Base-by-base conservation (phyloP, 2,329 filamentous ascomycete genomes). In the Scedosporium minutisporum region DNA sequence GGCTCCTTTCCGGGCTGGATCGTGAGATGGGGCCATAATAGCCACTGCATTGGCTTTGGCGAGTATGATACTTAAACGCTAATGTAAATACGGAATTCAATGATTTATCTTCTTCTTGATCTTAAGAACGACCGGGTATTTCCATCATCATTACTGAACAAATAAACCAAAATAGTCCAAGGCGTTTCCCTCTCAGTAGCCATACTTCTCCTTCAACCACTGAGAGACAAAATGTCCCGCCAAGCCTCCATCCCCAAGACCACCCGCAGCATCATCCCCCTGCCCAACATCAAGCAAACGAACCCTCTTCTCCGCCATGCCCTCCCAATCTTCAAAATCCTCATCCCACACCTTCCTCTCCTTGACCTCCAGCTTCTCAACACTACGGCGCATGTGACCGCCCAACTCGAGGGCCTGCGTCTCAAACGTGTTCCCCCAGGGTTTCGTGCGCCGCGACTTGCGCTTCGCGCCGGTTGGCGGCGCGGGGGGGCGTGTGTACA, bases 341-440 rank as follows among this genome's bases (percentile, higher is more conserved):
- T 74, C 70, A 63, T 80, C 78, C 76, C 76, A 78, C 42, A 68
- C 70, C 60, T 66, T 68, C 21, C 76, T 72, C 65, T 79, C 73
- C 64, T 74, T 76, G 16, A 80, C 66, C 69, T 84, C 81, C 3
- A 76, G 48, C 67, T 73, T 76, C 29, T 78, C 71, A 25, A 84
- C 67, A 66, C 81, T 82, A 53, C 76, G 73, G 42, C 76, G 74
- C 79, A 84, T 82, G 63, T 81, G 67, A 29, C 27, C 67, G 0
- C 73, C 75, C n/a, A 85, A 69, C 68, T 81, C 78, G 2, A 67
- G 61, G 0, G 82, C 79, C 68, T 84, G 82, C 1, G 69, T 65
- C 46, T 71, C 68, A 63, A 83, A 80, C 14, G 70, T 78, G 68
- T 84, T 79, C 7, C 73, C 72, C 3, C 46, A 64, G 3, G 64